These are phyloP conservation scores for Aspergillus aculeatinus DNA, from an alignment of 2,329 filamentous ascomycete genomes.

Conservation along the genomic window DNA sequence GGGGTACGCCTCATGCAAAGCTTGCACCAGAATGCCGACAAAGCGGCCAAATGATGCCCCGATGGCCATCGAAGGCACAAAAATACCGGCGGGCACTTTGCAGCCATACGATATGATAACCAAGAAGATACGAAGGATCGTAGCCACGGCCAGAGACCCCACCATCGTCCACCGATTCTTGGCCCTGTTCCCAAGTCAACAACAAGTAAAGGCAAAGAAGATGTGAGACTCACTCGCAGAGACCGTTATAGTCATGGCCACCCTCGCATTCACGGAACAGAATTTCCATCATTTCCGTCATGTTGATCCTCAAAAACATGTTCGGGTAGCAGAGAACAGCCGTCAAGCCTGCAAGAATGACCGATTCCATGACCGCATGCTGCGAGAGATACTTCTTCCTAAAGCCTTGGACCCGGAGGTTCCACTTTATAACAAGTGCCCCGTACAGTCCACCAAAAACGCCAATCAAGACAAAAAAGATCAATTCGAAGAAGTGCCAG, in stretches of 20 bases:
- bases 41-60: conserved; percentile 91
- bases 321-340: conserved; percentile 97
- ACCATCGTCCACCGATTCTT: conserved; percentile 76
- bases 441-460: conserved; percentile 94
- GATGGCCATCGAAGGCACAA: conserved; percentile 96
- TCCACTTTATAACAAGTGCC: conserved; percentile 97
- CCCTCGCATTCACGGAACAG: conserved; percentile 92
- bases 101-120: conserved; percentile 97
- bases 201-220: background rate
- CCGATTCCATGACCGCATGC: conserved; percentile 84
- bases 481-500: conserved; percentile 95
- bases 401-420: conserved; percentile 84
- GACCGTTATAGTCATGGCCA: conserved; percentile 79
- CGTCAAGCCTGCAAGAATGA: conserved; percentile 76
- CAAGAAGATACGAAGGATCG: conserved; percentile 74
- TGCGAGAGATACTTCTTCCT: conserved; percentile 85
- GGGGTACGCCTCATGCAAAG: conserved; percentile 80
- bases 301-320: conserved; percentile 90
- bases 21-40: conserved; percentile 91
- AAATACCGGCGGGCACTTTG: conserved; percentile 96
- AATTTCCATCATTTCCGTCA: conserved; percentile 99
- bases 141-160: conserved; percentile 73
- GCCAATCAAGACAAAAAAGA: conserved; percentile 90
- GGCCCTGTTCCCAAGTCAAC: conserved; percentile 35
- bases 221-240: conserved; percentile 67